Evolutionary conservation across 192 early-diverging fungal genomes (phyloP).

Genomic region (Gaertneriomyces sp.): DNA sequence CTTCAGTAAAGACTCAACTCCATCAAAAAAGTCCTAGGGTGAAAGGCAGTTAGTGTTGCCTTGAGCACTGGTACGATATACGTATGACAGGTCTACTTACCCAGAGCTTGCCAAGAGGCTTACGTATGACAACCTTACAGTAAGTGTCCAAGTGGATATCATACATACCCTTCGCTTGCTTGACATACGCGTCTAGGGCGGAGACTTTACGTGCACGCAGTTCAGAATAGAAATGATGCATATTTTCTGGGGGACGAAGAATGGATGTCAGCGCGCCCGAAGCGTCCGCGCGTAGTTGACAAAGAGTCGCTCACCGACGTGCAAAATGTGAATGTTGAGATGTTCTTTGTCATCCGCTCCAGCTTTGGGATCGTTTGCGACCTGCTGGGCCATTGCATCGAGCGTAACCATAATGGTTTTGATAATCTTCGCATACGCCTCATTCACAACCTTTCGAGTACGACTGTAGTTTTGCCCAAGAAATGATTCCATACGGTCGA

Average conservation of each 20-base stretch:
- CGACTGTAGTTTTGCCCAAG: conserved; percentile 51
- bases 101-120: conserved; percentile 80
- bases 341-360: conserved; percentile 76
- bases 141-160: conserved; percentile 81
- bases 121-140: conserved; percentile 79
- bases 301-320: conserved; percentile 50
- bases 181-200: conserved; percentile 72
- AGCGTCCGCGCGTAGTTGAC: neutral
- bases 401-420: conserved; percentile 82
- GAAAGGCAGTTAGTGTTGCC: neutral
- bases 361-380: conserved; percentile 51
- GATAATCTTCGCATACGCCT: conserved; percentile 79
- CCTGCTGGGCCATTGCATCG: conserved; percentile 75
- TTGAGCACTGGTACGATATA: neutral
- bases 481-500: conserved; percentile 65
- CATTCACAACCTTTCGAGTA: conserved; percentile 67
- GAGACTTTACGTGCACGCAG: conserved; percentile 70
- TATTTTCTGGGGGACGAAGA: conserved; percentile 69
- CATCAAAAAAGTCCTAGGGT: conserved; percentile 91
- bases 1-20: conserved; percentile 81
- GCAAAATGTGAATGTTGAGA: conserved; percentile 82
- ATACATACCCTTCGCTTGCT: conserved; percentile 79
- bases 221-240: conserved; percentile 87
- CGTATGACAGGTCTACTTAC: conserved; percentile 37
- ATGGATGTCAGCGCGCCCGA: neutral